These are phyloP conservation scores for Allium fistulosum DNA, from an alignment of 106 monocot species.

Conservation along the genomic window DNA sequence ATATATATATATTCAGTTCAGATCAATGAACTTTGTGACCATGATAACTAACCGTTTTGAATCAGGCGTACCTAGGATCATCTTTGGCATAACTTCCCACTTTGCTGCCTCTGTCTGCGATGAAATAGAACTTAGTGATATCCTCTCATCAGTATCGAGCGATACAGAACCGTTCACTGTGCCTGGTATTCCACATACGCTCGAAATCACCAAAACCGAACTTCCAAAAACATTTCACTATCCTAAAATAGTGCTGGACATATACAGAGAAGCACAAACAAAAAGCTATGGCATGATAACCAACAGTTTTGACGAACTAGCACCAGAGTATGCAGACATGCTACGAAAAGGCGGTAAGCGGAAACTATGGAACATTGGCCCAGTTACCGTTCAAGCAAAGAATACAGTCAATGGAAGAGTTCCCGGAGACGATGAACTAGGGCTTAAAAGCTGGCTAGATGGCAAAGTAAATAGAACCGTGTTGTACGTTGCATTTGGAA, in stretches of 20 bases:
- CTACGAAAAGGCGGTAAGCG: neutral
- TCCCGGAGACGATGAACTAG: neutral
- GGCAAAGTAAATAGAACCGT: neutral
- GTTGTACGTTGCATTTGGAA: neutral
- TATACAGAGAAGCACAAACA: neutral
- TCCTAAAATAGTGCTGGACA: neutral
- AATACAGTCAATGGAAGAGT: no score
- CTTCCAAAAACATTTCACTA: neutral
- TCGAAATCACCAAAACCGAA: constrained; percentile 26
- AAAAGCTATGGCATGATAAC: constrained; percentile 22
- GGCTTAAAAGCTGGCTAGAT: neutral
- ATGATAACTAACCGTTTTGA: no score
- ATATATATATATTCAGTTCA: no score
- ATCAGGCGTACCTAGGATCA: neutral
- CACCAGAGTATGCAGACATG: constrained; percentile 19
- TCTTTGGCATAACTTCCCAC: constrained; percentile 17
- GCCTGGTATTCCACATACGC: constrained; percentile 20
- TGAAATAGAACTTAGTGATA: neutral
- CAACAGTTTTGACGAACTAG: constrained; percentile 49
- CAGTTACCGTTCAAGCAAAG: constrained; percentile 4
- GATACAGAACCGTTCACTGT: constrained; percentile 12
- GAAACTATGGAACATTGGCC: constrained; percentile 33
- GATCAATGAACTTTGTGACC: no score
- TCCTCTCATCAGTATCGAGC: neutral
- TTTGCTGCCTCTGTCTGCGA: constrained; percentile 10